Evolutionary conservation across 78 protist genomes (phyloP).

Genomic region (Polysphondylium violaceum): DNA sequence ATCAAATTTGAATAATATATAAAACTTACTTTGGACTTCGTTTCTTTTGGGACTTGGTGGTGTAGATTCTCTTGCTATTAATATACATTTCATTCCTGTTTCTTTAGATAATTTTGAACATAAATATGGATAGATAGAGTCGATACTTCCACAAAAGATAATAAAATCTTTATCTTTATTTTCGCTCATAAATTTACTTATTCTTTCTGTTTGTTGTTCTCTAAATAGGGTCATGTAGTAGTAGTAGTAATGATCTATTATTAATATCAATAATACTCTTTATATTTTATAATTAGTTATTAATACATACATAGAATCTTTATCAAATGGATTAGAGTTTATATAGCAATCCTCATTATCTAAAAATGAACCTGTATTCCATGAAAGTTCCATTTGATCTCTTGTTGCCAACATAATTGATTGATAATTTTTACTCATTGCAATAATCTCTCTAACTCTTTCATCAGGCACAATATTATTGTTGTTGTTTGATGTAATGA

Average conservation of each 20-base stretch:
- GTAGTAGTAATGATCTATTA: background rate
- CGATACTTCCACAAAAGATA: slow-evolving; percentile 41
- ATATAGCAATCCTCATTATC: slow-evolving; percentile 38
- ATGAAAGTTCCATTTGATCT: slow-evolving; percentile 24
- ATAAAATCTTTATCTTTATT: slow-evolving; percentile 3
- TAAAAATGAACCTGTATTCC: slow-evolving; percentile 17
- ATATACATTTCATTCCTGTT: slow-evolving; percentile 6
- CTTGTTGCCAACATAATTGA: slow-evolving; percentile 34
- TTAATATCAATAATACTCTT: background rate
- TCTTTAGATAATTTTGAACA: slow-evolving; percentile 44
- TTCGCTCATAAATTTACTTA: slow-evolving; percentile 7
- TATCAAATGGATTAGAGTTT: slow-evolving; percentile 23
- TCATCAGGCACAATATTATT: slow-evolving; percentile 29
- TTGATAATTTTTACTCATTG: slow-evolving; percentile 36
- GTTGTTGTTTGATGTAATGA: background rate
- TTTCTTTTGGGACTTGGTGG: background rate
- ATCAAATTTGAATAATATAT: background rate
- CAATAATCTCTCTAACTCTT: slow-evolving; percentile 45
- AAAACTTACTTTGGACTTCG: background rate
- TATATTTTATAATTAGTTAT: background rate
- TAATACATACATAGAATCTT: slow-evolving; percentile 31
- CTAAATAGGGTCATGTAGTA: background rate
- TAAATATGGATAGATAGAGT: slow-evolving; percentile 33
- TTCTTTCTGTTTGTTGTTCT: slow-evolving; percentile 26
- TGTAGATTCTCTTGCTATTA: slow-evolving; percentile 30